Evolutionary conservation across 352 stramenopile genomes (phyloP).

Genomic region (Globisporangium abappressorium): DNA sequence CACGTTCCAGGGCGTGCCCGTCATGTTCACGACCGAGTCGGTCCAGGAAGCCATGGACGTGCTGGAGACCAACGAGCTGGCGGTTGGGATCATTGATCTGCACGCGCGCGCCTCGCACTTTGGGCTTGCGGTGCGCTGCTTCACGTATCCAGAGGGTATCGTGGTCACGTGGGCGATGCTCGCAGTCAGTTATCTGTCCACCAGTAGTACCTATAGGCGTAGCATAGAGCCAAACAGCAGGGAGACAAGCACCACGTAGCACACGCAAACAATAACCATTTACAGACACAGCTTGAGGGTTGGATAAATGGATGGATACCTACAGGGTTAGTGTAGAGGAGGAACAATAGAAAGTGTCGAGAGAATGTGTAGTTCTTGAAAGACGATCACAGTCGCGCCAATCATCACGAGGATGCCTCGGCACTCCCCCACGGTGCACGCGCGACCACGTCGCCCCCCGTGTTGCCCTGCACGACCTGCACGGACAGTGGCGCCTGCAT

Average conservation of each 20-base stretch:
- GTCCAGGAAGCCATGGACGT: constrained; percentile 35
- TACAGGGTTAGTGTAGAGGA: constrained; percentile 6
- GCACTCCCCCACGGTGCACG: constrained; percentile 42
- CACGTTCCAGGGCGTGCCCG: constrained; percentile 87
- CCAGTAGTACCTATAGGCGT: not conserved
- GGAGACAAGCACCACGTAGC: too few relatives aligned
- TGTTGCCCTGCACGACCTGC: constrained; percentile 22
- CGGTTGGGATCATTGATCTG: constrained; percentile 54
- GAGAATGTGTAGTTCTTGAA: not conserved
- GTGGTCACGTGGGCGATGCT: constrained; percentile 84
- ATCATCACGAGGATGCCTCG: constrained; percentile 17
- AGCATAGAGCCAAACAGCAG: too few relatives aligned
- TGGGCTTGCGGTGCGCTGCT: constrained; percentile 68
- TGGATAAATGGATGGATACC: constrained; percentile 6
- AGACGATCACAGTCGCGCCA: not conserved
- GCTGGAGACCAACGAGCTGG: constrained; percentile 48
- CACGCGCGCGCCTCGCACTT: constrained; percentile 62
- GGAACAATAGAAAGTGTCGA: not conserved
- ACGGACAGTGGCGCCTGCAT: constrained; percentile 16
- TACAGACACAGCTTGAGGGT: not conserved
- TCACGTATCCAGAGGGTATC: constrained; percentile 73
- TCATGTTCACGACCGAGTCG: constrained; percentile 42
- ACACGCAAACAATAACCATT: not conserved
- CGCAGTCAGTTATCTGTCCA: constrained; percentile 60
- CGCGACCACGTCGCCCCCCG: constrained; percentile 37